Base-by-base conservation (phyloP, 2,329 filamentous ascomycete genomes). In the Calonectria montana region DNA sequence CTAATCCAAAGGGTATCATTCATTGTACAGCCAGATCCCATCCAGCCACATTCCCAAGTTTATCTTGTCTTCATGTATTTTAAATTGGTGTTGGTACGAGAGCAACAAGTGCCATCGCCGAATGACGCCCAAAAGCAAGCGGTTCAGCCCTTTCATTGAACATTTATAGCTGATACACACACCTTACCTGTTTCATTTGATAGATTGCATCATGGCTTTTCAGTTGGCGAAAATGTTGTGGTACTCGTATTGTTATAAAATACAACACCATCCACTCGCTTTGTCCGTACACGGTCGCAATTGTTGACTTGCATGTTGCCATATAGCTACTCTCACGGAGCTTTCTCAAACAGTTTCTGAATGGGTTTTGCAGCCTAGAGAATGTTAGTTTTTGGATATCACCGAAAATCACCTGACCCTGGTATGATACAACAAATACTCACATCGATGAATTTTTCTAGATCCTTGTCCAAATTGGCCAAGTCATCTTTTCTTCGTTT, bases 401-500 rank as follows among this genome's bases (percentile, higher is more conserved):
- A 48, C 18, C 43, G 9, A 39, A 53, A 5, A 57, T 35, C 23
- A 23, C 13, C 4, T 29, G 18, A 12, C 25, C 29, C 15, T 9
- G 25, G 2, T 10, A 47, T 21, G 21, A 7, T 13, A 29, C 7
- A 18, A 4, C n/a, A 10, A 23, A 35, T 25, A 86, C 93, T 80
- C 80, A 94, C 94, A 83, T 97, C 95, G 79, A 98, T 96, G 81
- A 98, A 98, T 80, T 94, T 96, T 85, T 98, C 97, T 69, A 98
- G 86, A 83, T 98, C 95, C 80, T 94, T 93, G 79, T 99, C 97
- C 72, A 99, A 86, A 79, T 94, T 98, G 23, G 94, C 95, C 61
- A 99, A 86, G 79, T 98, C 95, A 68, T 98, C 96, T 82, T 97
- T 98, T 76, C 96, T 91, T 84, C 95, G 95, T 85, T 97, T 97